Conservation (phyloP, 2,329 filamentous ascomycete species). For the Aspergillus calidoustus region DNA sequence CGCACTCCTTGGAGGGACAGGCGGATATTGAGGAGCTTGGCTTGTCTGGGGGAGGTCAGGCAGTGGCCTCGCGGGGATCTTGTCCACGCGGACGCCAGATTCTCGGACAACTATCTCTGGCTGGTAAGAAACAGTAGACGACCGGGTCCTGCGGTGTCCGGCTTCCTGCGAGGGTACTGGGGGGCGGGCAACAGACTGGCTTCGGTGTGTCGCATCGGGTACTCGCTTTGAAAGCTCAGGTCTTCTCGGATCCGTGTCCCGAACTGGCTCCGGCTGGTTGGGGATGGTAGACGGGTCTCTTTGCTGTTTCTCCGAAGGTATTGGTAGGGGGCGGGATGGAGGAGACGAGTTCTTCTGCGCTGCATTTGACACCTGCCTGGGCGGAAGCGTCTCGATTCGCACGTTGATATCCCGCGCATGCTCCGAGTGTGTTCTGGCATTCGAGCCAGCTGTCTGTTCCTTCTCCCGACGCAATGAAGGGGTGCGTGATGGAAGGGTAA, state of each 20-base stretch:
- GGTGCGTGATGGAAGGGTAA: constrained; percentile 1
- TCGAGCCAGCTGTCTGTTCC: background rate
- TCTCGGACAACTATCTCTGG: constrained; percentile 13
- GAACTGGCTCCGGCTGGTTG: constrained; percentile 1
- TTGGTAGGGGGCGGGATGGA: background rate
- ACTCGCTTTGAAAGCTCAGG: background rate
- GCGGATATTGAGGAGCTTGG: background rate
- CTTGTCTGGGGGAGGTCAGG: background rate
- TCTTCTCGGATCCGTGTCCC: background rate
- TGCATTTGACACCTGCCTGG: background rate
- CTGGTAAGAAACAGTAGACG: constrained; percentile 1
- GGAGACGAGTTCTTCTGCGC: background rate
- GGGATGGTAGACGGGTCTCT: background rate
- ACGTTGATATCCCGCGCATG: background rate
- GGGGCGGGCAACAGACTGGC: constrained; percentile 4
- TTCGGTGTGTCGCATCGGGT: constrained; percentile 2
- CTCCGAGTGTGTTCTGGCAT: background rate
- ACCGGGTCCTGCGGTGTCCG: constrained; percentile 1
- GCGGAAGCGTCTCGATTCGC: background rate
- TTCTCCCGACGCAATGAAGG: constrained; percentile 1
- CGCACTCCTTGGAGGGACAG: background rate
- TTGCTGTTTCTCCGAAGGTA: constrained; percentile 4
- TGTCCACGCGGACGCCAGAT: background rate
- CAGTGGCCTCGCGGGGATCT: background rate
- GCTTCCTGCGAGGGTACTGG: background rate